These are phyloP conservation scores for Collariella sp. DNA, from an alignment of 495 filamentous ascomycete genomes.

Conservation along the genomic window DNA sequence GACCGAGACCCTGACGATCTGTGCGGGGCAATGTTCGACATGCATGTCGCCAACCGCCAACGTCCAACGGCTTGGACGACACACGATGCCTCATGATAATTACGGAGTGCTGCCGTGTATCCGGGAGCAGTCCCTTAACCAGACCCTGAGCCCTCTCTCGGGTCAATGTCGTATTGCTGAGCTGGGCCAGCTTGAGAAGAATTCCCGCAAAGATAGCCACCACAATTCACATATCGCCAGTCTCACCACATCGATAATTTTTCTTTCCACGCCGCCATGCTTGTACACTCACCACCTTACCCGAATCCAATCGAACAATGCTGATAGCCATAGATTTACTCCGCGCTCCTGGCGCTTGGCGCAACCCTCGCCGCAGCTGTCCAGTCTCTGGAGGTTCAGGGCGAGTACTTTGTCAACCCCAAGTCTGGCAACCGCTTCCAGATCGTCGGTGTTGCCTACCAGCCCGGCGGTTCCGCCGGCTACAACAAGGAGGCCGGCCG, in stretches of 20 bases:
- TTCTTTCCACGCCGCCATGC: neutral
- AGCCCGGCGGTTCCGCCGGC: constrained; percentile 79
- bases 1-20: neutral
- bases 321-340: constrained; percentile 24
- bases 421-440: constrained; percentile 73
- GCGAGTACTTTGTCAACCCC: constrained; percentile 75
- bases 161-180: no score
- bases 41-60: no score
- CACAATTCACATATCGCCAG: neutral
- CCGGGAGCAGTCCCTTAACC: neutral
- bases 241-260: neutral
- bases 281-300: neutral
- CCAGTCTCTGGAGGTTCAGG: constrained; percentile 60
- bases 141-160: no score
- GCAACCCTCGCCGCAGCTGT: constrained; percentile 56
- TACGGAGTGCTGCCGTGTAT: neutral
- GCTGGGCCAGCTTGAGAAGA: no score
- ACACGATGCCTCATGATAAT: neutral
- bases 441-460: constrained; percentile 88
- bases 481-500: constrained; percentile 52
- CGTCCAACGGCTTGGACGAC: no score
- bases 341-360: constrained; percentile 38
- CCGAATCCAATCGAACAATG: neutral
- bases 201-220: neutral
- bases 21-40: neutral